Evolutionary conservation across 2,329 filamentous ascomycete species (phyloP).

Genomic region (Fusarium verticillioides): DNA sequence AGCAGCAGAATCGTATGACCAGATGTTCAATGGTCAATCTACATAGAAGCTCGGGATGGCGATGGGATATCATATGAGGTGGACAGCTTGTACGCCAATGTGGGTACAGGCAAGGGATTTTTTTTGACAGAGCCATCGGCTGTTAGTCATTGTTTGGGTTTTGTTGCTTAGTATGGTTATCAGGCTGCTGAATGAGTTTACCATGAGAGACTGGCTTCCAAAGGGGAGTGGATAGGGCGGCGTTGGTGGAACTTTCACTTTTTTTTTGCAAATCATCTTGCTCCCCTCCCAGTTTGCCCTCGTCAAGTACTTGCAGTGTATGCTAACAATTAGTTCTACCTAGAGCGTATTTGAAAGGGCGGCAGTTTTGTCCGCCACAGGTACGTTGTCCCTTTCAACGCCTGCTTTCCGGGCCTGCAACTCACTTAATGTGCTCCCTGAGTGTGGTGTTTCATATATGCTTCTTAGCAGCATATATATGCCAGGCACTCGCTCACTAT

Average conservation of each 20-base stretch:
- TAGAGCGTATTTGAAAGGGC: constrained; percentile 23
- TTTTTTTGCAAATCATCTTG: constrained; percentile 36
- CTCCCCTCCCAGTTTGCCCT: constrained; percentile 16
- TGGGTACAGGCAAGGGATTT: constrained; percentile 2
- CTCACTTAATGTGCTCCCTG: not conserved
- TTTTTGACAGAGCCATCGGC: constrained; percentile 2
- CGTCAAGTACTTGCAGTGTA: constrained; percentile 26
- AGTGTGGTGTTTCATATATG: not conserved
- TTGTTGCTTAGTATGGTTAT: constrained; percentile 22
- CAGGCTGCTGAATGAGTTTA: constrained; percentile 29
- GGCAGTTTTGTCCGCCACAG: constrained; percentile 32
- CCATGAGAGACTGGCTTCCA: constrained; percentile 20
- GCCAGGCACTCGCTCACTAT: not conserved
- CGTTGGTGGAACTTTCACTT: constrained; percentile 33
- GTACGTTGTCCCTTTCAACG: constrained; percentile 35
- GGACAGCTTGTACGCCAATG: not conserved
- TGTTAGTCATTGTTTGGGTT: constrained; percentile 24
- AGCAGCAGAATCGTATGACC: constrained; percentile 30
- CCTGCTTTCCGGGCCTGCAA: not conserved
- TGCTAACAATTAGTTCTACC: constrained; percentile 35
- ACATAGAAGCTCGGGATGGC: constrained; percentile 16
- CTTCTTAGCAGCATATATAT: not conserved
- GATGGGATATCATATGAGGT: constrained; percentile 4
- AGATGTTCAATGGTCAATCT: constrained; percentile 9
- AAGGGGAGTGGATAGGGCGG: constrained; percentile 25